Percentiles rank a stretch among this genome's conserved stretches.
Evolutionary conservation across 768 basidiomycete species (phyloP).

Genomic region (Gloeopeniophorella convolvens): DNA sequence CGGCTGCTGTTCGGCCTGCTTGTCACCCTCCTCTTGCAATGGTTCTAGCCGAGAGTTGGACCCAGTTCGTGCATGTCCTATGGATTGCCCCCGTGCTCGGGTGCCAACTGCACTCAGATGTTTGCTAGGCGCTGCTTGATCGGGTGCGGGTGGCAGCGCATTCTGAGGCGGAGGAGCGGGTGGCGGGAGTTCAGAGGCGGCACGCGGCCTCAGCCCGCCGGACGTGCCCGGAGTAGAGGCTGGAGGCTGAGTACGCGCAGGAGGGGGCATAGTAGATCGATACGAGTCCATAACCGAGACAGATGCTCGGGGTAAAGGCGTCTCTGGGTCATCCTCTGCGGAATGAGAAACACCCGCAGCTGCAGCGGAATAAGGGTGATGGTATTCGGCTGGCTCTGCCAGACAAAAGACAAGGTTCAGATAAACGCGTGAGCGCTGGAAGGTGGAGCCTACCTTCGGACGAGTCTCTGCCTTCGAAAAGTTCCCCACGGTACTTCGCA

Average conservation of each 20-base stretch:
- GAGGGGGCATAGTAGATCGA: conserved; percentile 23
- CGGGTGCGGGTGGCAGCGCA: conserved; percentile 55
- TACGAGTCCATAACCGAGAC: neutral
- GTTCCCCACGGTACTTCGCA: conserved; percentile 22
- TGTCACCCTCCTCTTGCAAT: conserved; percentile 52
- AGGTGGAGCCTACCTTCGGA: conserved; percentile 8
- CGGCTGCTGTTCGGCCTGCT: conserved; percentile 30
- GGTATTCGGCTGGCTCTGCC: conserved; percentile 9
- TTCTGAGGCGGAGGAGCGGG: conserved; percentile 57
- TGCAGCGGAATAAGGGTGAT: conserved; percentile 24
- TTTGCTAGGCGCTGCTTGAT: conserved; percentile 25
- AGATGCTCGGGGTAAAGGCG: conserved; percentile 8
- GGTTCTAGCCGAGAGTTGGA: conserved; percentile 52
- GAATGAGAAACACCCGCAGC: conserved; percentile 11
- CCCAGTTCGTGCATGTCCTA: conserved; percentile 47
- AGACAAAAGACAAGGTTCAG: neutral
- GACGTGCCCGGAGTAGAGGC: conserved; percentile 15
- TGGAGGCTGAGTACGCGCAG: conserved; percentile 22
- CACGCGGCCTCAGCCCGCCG: conserved; percentile 37
- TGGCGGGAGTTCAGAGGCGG: conserved; percentile 57
- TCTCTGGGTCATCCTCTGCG: conserved; percentile 13
- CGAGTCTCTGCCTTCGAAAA: conserved; percentile 4
- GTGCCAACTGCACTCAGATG: conserved; percentile 31
- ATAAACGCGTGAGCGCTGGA: neutral
- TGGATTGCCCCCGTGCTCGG: conserved; percentile 43